Evolutionary conservation across 208 protist species (phyloP).

Genomic region (Polymyxa betae): DNA sequence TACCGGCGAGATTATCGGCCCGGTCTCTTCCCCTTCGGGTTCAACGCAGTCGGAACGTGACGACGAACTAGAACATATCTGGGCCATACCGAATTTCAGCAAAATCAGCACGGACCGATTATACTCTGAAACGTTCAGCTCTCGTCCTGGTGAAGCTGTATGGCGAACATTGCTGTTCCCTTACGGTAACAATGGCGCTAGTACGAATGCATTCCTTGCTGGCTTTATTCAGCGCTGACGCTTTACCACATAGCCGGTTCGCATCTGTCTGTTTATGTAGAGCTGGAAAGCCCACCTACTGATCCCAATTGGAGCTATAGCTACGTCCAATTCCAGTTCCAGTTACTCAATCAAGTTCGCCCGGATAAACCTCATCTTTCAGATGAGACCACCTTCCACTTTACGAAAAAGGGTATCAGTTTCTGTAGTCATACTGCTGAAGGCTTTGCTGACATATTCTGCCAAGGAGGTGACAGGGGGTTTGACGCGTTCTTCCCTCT

Average conservation of each 20-base stretch:
- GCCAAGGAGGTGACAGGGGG: conserved; percentile 70
- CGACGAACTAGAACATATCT: not conserved
- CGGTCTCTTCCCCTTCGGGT: conserved; percentile 15
- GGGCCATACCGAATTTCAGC: not conserved
- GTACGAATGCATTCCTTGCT: not conserved
- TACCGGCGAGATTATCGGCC: not conserved
- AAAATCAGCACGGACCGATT: not conserved
- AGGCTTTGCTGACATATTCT: conserved; percentile 2
- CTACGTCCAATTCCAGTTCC: conserved; percentile 61
- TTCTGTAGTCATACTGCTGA: not conserved
- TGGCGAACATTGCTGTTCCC: conserved; percentile 63
- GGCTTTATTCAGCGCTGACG: not conserved
- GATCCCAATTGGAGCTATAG: conserved; percentile 25
- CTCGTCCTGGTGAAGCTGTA: not conserved
- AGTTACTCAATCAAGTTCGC: conserved; percentile 58
- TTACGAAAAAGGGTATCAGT: not conserved
- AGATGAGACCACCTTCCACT: conserved; percentile 10
- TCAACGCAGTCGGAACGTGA: not conserved
- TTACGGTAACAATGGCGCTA: conserved; percentile 50
- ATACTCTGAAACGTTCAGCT: not conserved
- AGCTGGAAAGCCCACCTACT: conserved; percentile 18
- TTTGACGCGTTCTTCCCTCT: conserved; percentile 70
- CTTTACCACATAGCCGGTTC: not conserved
- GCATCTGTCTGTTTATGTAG: conserved; percentile 64
- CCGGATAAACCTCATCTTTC: not conserved